Base-by-base conservation (phyloP, 2,329 filamentous ascomycete genomes). In the Pseudopyrenochaeta lycopersici region DNA sequence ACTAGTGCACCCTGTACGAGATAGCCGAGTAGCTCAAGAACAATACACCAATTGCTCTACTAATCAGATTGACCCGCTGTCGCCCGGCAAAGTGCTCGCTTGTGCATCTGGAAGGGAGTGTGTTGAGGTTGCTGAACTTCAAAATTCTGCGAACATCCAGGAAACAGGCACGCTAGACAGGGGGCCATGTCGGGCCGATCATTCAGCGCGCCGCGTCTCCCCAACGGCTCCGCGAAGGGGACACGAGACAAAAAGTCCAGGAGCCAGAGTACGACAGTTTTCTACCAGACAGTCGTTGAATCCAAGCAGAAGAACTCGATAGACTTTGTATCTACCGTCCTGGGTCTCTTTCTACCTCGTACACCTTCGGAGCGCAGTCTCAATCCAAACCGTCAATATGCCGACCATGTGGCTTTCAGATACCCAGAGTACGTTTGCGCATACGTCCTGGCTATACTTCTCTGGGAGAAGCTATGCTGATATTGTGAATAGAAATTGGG, bases 371-470 rank as follows among this genome's bases (percentile, higher is more conserved):
- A 27, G 9, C 11, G 7, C 18, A 10, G 12, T 27, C 40, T 30
- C 15, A 17, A 1, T 14, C 7, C 39, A 42, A 41, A 39, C 17
- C 43, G 48, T 56, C 70, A 74, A 69, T 60, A 76, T 93, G 90
- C 90, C 90, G 72, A 90, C 91, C 56, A 96, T 97, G 90, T 98
- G 94, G 94, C 85, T 98, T 72, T 91, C 93, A 69, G 94, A 98
- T 80, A 87, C 90, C 74, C 94, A 98, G 79, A 98, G 94, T 97
- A 84, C 72, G 90, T 82, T 32, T 46, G 62, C 64, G 56, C 51
- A 48, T 33, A 40, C 7, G 17, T 40, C 18, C n/a, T 31, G 20
- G 31, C 18, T 42, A 21, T 21, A 31, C 14, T 30, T 38, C 29
- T 29, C 32, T 23, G 15, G 18, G 27, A 38, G 36, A 10, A 32